A percentile compares a stretch with the other conserved stretches of the same genome.
Evolutionary conservation across 1,139 yeast genomes (phyloP).

Genomic region (Tardiomyces depauwii): DNA sequence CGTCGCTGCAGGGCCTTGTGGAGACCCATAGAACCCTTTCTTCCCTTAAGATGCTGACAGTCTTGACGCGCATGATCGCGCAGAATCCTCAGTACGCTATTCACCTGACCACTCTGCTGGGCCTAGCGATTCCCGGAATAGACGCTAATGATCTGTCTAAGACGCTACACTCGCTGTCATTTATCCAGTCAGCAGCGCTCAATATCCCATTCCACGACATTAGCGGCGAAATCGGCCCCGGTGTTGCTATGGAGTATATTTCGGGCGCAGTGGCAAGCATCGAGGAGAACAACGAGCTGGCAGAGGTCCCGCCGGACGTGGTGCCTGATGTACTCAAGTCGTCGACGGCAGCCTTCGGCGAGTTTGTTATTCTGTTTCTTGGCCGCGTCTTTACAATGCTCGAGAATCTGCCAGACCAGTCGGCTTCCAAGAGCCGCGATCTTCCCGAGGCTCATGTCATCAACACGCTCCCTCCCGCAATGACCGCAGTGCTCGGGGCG

Average conservation of each 20-base stretch:
- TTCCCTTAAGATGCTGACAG: conserved; percentile 58
- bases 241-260: conserved; percentile 64
- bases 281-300: conserved; percentile 14
- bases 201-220: conserved; percentile 49
- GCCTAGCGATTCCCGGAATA: conserved; percentile 66
- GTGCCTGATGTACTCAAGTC: conserved; percentile 45
- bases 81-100: conserved; percentile 56
- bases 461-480: conserved; percentile 49
- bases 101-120: conserved; percentile 65
- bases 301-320: conserved; percentile 14
- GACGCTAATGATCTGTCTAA: conserved; percentile 80
- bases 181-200: conserved; percentile 60
- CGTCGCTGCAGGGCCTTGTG: conserved; percentile 66
- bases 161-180: conserved; percentile 57
- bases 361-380: conserved; percentile 45
- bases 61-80: conserved; percentile 58
- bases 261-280: conserved; percentile 31
- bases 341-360: conserved; percentile 62
- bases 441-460: conserved; percentile 34
- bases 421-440: conserved; percentile 18
- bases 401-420: conserved; percentile 54
- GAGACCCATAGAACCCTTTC: conserved; percentile 74
- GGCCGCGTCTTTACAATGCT: conserved; percentile 53
- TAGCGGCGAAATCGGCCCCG: conserved; percentile 28
- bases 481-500: conserved; percentile 59